Evolutionary conservation across 2,329 filamentous ascomycete genomes (phyloP), one percentile per base, ranked within the genome.

Genomic region (Coniochaeta prunicola): DNA sequence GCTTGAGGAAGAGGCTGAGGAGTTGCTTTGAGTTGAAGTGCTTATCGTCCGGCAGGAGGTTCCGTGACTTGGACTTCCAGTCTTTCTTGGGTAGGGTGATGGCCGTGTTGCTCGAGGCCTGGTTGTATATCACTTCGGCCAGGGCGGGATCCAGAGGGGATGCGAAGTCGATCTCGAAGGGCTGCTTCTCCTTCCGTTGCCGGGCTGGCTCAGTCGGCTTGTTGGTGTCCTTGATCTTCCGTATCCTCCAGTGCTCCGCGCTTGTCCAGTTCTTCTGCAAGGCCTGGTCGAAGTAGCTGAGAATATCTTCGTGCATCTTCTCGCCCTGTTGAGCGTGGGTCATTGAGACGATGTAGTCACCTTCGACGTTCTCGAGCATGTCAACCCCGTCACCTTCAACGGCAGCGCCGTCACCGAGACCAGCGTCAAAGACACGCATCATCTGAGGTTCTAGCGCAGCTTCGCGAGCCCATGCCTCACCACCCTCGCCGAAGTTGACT

Each of bases 221-320:
- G 67, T 79, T 82, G 68, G 80, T 76, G 63, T 88, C 85, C 68
- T 97, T 97, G 73, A 99, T 94, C 69, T 92, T 91, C 62, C 90
- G 84, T 69, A 99, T 97, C 65, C 93, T 88, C 94, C 94, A 99
- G 74, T 99, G 94, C 71, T 97, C 94, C n/a, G 94, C 93, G 55
- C 92, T 96, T 6, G 89, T 88, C 93, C 94, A 99, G 68, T 97
- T 97, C 81, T 96, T 97, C 70, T 94, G 91, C 48, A 97, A 77
- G 2, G 93, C 92, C 68, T 96, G 91, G 71, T 99, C 94, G 69
- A 99, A 99, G 76, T 97, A 99, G 69, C 90, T 89, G n/a, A 99
- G 81, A 59, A 99, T 96, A 67, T 96, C 93, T 66, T 97, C 91
- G 69, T 97, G 92, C 71, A 88, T 76, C 68, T 80, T 80, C 67